These are phyloP conservation scores for Vigna unguiculata DNA, from an alignment of 306 rosid species.

Conservation along the genomic window DNA sequence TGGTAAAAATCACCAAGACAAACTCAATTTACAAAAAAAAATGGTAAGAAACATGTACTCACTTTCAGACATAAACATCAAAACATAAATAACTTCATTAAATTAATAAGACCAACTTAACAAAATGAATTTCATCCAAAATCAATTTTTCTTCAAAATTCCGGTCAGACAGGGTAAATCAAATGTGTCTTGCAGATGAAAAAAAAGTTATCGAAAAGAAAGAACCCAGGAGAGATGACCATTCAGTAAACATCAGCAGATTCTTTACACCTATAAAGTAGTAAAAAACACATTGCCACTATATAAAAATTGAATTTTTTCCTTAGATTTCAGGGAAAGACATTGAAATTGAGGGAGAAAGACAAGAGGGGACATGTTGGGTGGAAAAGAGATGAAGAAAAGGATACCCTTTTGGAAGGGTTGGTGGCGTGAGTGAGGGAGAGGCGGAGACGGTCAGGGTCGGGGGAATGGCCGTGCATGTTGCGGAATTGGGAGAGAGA, in stretches of 20 bases:
- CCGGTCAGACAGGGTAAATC: too few relatives aligned
- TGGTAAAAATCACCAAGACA: too few relatives aligned
- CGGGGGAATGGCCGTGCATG: constrained; percentile 60
- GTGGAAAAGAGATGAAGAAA: background rate
- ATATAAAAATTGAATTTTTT: background rate
- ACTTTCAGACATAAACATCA: background rate
- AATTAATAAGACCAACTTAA: too few relatives aligned
- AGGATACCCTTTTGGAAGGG: constrained; percentile 65
- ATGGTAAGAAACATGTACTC: background rate
- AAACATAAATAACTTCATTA: too few relatives aligned
- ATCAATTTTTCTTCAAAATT: too few relatives aligned
- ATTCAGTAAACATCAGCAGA: background rate
- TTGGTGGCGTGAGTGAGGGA: constrained; percentile 63
- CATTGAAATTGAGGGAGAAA: background rate
- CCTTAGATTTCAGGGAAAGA: background rate
- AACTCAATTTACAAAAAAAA: too few relatives aligned
- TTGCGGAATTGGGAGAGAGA: constrained; percentile 73
- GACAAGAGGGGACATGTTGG: background rate
- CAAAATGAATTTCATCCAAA: too few relatives aligned
- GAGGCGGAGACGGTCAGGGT: constrained; percentile 76
- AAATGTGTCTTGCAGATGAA: too few relatives aligned
- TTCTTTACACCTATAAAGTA: background rate
- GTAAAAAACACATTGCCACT: background rate
- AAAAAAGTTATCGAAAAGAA: too few relatives aligned
- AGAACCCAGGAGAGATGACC: background rate